Conservation (phyloP, 2,329 filamentous ascomycete genomes). For the Exserohilum turcica region DNA sequence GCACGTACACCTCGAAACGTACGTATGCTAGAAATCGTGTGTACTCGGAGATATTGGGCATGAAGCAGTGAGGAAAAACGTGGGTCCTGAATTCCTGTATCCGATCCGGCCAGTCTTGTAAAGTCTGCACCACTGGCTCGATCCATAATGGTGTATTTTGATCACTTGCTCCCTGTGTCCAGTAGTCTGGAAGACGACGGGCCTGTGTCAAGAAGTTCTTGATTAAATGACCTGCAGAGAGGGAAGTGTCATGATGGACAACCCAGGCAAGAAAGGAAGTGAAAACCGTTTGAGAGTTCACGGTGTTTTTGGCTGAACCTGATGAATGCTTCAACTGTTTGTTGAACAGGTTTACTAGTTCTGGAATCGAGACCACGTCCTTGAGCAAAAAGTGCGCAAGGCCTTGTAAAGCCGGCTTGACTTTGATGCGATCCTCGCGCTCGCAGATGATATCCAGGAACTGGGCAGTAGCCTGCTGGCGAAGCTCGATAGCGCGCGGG, state of each 20-base stretch:
- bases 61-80: slow-evolving; percentile 56
- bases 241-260: slow-evolving; percentile 48
- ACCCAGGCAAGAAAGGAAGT: slow-evolving; percentile 44
- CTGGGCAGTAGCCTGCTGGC: slow-evolving; percentile 40
- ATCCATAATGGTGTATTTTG: slow-evolving; percentile 44
- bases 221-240: slow-evolving; percentile 47
- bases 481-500: slow-evolving; percentile 29
- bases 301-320: neutral
- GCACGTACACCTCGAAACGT: slow-evolving; percentile 39
- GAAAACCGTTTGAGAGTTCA: slow-evolving; percentile 29
- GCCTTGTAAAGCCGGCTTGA: slow-evolving; percentile 72
- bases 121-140: slow-evolving; percentile 41
- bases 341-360: slow-evolving; percentile 50
- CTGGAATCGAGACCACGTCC: slow-evolving; percentile 54
- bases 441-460: slow-evolving; percentile 65
- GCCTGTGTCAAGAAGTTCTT: slow-evolving; percentile 41
- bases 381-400: slow-evolving; percentile 70
- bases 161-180: neutral
- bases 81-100: slow-evolving; percentile 52
- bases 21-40: slow-evolving; percentile 48
- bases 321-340: slow-evolving; percentile 14
- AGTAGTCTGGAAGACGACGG: slow-evolving; percentile 25
- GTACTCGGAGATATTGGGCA: slow-evolving; percentile 48
- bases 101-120: slow-evolving; percentile 43
- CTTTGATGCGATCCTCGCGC: slow-evolving; percentile 65